Percentiles rank a stretch among this genome's conserved stretches.
These are phyloP conservation scores for Penicillium nordicum DNA, from an alignment of 2,329 filamentous ascomycete genomes.

Conservation along the genomic window DNA sequence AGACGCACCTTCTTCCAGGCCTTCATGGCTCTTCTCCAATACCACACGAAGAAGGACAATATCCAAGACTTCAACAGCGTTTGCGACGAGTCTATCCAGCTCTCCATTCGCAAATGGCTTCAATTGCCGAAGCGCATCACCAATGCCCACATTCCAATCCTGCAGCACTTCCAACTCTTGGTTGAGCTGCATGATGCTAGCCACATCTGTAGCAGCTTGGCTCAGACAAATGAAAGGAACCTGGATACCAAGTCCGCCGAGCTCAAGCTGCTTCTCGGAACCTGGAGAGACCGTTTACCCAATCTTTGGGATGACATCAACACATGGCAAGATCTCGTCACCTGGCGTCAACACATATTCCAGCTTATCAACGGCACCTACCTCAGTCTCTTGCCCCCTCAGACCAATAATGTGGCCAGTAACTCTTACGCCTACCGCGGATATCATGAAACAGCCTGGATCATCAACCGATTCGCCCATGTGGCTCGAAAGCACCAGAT, in stretches of 20 bases:
- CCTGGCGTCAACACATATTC: constrained; percentile 99
- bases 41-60: constrained; percentile 83
- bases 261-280: constrained; percentile 86
- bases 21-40: constrained; percentile 93
- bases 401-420: constrained; percentile 76
- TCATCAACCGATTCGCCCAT: constrained; percentile 98
- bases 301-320: constrained; percentile 99
- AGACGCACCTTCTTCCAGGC: constrained; percentile 95
- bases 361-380: constrained; percentile 95
- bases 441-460: constrained; percentile 99
- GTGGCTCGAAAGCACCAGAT: constrained; percentile 96
- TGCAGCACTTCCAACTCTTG: constrained; percentile 97
- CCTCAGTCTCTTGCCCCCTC: constrained; percentile 74
- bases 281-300: constrained; percentile 91
- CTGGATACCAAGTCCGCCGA: constrained; percentile 93
- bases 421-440: constrained; percentile 95
- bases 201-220: constrained; percentile 88
- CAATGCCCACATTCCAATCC: constrained; percentile 86
- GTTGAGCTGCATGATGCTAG: constrained; percentile 97
- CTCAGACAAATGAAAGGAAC: constrained; percentile 77
- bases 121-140: constrained; percentile 92
- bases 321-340: constrained; percentile 98
- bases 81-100: constrained; percentile 94
- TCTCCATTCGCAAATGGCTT: constrained; percentile 98
- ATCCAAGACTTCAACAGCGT: constrained; percentile 79